These are phyloP conservation scores for Pichia sp. DNA, from an alignment of 1,139 yeast genomes.

Conservation along the genomic window DNA sequence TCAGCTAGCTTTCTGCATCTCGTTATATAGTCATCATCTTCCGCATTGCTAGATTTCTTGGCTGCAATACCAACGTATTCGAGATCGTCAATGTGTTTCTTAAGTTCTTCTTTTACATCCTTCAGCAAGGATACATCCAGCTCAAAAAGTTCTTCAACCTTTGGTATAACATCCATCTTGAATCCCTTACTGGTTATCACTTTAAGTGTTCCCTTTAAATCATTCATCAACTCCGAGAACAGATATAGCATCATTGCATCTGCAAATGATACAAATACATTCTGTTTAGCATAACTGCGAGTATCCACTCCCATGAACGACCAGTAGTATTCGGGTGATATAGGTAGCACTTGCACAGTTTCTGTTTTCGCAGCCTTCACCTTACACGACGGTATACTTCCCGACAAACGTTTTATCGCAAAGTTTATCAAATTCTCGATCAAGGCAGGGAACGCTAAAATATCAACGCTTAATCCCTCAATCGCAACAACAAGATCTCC, in stretches of 20 bases:
- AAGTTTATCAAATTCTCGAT: constrained; percentile 10
- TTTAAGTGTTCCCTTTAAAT: constrained; percentile 1
- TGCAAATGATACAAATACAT: constrained; percentile 20
- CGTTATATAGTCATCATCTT: constrained; percentile 13
- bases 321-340: constrained; percentile 1
- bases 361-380: too few relatives aligned
- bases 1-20: constrained; percentile 14
- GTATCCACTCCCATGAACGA: not conserved
- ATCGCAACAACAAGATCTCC: not conserved
- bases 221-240: constrained; percentile 13
- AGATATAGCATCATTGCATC: constrained; percentile 22
- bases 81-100: not conserved
- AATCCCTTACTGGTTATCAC: constrained; percentile 1
- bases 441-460: constrained; percentile 6
- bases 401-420: constrained; percentile 2
- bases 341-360: not conserved
- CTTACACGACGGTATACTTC: not conserved
- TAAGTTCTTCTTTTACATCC: not conserved
- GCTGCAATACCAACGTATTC: not conserved
- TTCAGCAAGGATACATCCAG: not conserved
- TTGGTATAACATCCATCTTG: not conserved
- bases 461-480: not conserved
- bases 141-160: constrained; percentile 1
- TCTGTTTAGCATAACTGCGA: constrained; percentile 9
- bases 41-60: not conserved